Evolutionary conservation across 2,329 filamentous ascomycete species (phyloP).

Genomic region (Verticillium klebahnii): DNA sequence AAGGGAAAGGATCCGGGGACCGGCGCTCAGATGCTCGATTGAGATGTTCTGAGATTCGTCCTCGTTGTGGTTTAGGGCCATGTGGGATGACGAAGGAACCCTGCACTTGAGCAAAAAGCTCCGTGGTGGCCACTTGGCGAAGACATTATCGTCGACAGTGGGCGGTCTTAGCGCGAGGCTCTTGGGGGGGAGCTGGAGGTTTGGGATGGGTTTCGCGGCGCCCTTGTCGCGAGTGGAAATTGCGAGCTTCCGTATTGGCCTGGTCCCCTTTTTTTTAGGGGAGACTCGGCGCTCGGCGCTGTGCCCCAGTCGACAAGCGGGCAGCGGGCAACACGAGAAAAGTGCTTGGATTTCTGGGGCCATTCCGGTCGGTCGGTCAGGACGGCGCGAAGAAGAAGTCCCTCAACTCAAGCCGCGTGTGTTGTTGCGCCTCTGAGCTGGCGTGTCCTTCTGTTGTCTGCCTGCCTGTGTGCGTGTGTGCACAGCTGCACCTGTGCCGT

Average conservation of each 20-base stretch:
- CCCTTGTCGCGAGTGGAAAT: not conserved
- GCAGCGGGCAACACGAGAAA: not conserved
- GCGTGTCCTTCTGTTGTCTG: not conserved
- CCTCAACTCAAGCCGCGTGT: not conserved
- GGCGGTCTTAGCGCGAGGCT: conserved; percentile 2
- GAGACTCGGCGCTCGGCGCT: not conserved
- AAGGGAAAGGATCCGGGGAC: not conserved
- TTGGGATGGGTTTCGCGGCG: not conserved
- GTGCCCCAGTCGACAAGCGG: not conserved
- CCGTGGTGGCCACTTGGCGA: conserved; percentile 3
- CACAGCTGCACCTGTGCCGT: not conserved
- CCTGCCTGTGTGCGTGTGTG: not conserved
- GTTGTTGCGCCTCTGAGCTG: not conserved
- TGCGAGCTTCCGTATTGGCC: not conserved
- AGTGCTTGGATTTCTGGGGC: not conserved
- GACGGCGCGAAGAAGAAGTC: not conserved
- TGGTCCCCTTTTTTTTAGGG: not conserved
- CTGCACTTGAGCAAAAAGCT: not conserved
- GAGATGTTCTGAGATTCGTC: conserved; percentile 1
- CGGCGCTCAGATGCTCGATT: conserved; percentile 2
- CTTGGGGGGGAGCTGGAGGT: not conserved
- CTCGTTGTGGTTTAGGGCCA: not conserved
- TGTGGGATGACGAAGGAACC: not conserved
- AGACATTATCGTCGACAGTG: not conserved
- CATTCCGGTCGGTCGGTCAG: not conserved